Base-by-base conservation (phyloP, 768 basidiomycete genomes). In the Hydnomerulius pinastri region DNA sequence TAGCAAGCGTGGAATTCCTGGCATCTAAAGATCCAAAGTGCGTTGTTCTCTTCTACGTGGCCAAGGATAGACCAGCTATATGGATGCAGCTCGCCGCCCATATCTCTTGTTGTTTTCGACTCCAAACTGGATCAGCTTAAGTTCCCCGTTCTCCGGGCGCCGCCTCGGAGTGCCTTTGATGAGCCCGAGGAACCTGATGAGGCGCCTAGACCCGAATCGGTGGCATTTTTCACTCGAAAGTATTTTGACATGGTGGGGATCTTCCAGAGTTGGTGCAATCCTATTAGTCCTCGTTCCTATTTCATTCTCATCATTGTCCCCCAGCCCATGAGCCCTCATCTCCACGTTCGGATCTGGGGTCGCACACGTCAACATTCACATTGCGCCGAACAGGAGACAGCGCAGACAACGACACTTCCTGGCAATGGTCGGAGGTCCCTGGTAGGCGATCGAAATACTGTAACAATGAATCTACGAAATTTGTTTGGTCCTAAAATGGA, bases 41-140 rank as follows among this genome's bases (percentile, higher is more conserved):
- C 24, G 44, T 46, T 29, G 43, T 55, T 15, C 18, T 48, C 47
- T 32, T 27, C 43, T 46, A 42, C 23, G 23, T 57, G 38, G 36
- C 13, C 10, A 20, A 21, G 32, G 21, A 23, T 24, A 37, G 5
- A 8, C 36, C 42, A 38, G 33, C 48, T 48, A 36, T n/a, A 53
- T 38, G 43, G 21, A 27, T 29, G 18, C 44, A 58, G 53, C 54
- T 38, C 64, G 55, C 35, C 61, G 50, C 30, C 53, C 43, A 57
- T 70, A 20, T 62, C 70, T 8, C 62, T 87, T 23, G 79, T 73
- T 12, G 62, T 88, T 13, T 88, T 88, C 56, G 86, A 88, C 60
- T 80, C 82, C 20, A 71, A 70, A 23, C 57, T 87, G n/a, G 70
- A 75, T 41, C 59, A 70, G n/a, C 56, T 84, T 42, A 74, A 69